Percentiles rank a stretch among this genome's conserved stretches.
These are phyloP conservation scores for Paraurostyla sp. DNA, from an alignment of 73 alveolate genomes.

Conservation along the genomic window DNA sequence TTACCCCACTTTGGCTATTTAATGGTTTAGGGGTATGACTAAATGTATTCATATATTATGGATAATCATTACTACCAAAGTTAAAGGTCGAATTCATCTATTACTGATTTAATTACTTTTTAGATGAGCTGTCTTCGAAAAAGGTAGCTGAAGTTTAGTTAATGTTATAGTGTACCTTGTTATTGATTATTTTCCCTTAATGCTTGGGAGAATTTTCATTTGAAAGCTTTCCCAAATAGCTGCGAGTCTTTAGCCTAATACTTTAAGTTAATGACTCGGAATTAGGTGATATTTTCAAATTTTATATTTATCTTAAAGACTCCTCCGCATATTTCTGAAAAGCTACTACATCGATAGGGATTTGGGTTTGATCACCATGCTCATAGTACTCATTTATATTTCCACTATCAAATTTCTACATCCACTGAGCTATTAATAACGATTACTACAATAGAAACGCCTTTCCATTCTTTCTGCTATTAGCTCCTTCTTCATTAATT, in stretches of 20 bases:
- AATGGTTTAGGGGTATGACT: constrained; percentile 40
- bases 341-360: neutral
- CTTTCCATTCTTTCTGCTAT: neutral
- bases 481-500: neutral
- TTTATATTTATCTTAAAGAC: neutral
- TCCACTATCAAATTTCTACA: constrained; percentile 31
- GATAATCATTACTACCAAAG: neutral
- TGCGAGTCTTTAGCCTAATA: neutral
- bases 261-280: neutral
- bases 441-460: constrained; percentile 4
- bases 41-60: neutral
- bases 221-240: neutral
- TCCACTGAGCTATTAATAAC: neutral
- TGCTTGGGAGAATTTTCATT: neutral
- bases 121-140: neutral
- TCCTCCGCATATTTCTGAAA: constrained; percentile 30
- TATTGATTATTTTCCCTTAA: constrained; percentile 21
- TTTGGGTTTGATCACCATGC: neutral
- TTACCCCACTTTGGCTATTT: too few relatives aligned
- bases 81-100: neutral
- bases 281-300: neutral
- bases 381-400: constrained; percentile 52
- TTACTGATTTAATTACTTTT: neutral
- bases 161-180: neutral
- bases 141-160: neutral